These are phyloP conservation scores for Metschnikowia amazonensis DNA, from an alignment of 805 yeast species.

Conservation along the genomic window DNA sequence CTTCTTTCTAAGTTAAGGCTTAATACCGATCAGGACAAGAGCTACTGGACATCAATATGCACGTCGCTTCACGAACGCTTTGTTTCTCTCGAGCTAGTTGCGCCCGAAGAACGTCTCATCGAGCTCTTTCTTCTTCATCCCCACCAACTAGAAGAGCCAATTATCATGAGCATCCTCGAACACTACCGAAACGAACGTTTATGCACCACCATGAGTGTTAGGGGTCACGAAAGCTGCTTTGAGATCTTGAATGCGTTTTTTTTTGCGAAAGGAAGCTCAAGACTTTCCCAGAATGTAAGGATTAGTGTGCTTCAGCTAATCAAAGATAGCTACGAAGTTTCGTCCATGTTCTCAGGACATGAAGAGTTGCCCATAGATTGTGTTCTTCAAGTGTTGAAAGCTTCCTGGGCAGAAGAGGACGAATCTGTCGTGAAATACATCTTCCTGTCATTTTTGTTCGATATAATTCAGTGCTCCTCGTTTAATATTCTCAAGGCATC, in stretches of 20 bases:
- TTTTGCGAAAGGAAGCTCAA: slow-evolving; percentile 15
- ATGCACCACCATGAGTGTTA: slow-evolving; percentile 50
- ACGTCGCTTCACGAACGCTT: slow-evolving; percentile 29
- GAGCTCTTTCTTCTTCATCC: slow-evolving; percentile 39
- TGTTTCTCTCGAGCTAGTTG: slow-evolving; percentile 33
- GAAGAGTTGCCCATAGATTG: slow-evolving; percentile 29
- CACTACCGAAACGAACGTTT: slow-evolving; percentile 46
- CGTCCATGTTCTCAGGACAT: slow-evolving; percentile 29
- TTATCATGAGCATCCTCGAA: slow-evolving; percentile 43
- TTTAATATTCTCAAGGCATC: slow-evolving; percentile 17
- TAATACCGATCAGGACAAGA: slow-evolving; percentile 25
- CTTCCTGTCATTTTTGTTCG: slow-evolving; percentile 25
- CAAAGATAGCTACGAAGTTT: slow-evolving; percentile 33
- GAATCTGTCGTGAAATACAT: slow-evolving; percentile 29
- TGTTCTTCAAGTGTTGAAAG: slow-evolving; percentile 29
- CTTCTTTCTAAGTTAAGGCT: slow-evolving; percentile 26
- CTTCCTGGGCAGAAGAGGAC: slow-evolving; percentile 28
- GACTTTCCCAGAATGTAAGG: slow-evolving; percentile 23
- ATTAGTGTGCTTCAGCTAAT: slow-evolving; percentile 32
- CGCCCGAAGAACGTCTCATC: slow-evolving; percentile 42
- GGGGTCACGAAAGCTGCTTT: slow-evolving; percentile 49
- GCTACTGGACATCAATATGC: slow-evolving; percentile 34
- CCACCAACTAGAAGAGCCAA: slow-evolving; percentile 32
- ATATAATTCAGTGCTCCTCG: slow-evolving; percentile 19
- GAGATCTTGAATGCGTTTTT: slow-evolving; percentile 45